Evolutionary conservation across 441 rosid species (phyloP), one percentile per base, ranked within the genome.

Genomic region (Euphorbia celastroides): DNA sequence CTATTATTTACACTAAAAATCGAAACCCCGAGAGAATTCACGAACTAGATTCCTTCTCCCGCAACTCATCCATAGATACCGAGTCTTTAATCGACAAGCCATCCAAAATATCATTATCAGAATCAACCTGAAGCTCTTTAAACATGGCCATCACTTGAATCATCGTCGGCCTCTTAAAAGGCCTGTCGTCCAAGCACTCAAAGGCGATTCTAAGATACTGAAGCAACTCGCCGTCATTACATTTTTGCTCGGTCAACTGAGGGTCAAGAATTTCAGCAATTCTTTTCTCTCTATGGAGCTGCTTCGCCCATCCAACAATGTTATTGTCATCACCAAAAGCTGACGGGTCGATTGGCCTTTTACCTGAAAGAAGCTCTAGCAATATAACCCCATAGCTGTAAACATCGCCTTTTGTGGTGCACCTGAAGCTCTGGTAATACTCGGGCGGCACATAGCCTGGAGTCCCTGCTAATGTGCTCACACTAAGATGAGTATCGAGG

Each of bases 381-480:
- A 93, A 79, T 74, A 93, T 83, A 62, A 93, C 98, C 5, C 98
- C 98, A 65, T 87, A 93, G 75, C 97, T 93, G 61, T 90, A 93
- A n/a, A 93, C 96, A 67, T 93, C 98, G 26, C 98, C 98, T 78
- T 93, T 93, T 23, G 96, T 75, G 3, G 98, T 93, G 84, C 98
- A 93, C 51, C 91, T 76, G 65, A 93, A 90, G 79, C 98, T 92
- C 83, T 92, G 98, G 72, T 89, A 92, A 71, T 92, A 92, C 88
- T 92, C 98, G 0, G 96, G 98, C 2, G 98, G 98, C 28, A 92
- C 98, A 65, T 92, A 92, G 6, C 98, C 98, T 0, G 98, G 98
- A 28, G 98, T 93, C 66, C 98, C 98, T 2, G 97, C 92, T 57
- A 93, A 93, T 6, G 94, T 93, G 81, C 96, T 93, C 57, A 93